phyloP scores from a whole-genome alignment of 2,329 filamentous ascomycete species.

The Rasamsonia emersonii region DNA sequence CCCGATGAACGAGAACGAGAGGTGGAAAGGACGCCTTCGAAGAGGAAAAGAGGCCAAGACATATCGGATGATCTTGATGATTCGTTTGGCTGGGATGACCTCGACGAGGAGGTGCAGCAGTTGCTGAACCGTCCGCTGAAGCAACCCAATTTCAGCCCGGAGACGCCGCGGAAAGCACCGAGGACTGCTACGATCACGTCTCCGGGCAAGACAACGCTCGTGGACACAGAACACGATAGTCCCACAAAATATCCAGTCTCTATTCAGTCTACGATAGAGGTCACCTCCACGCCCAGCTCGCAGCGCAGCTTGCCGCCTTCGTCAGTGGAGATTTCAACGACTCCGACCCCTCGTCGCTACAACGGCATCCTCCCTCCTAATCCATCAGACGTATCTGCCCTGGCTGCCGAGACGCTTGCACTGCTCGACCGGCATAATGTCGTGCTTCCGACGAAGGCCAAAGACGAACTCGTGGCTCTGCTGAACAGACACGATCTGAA shows the following conservation, averaged over 20 bases:
- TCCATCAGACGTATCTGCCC: slow-evolving; percentile 13
- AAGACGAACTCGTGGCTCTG: slow-evolving; percentile 30
- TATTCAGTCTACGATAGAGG: no score
- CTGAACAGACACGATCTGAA: slow-evolving; percentile 51
- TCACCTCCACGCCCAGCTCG: no score
- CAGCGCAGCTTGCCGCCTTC: no score
- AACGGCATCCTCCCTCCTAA: slow-evolving; percentile 18
- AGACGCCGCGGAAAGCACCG: slow-evolving; percentile 29
- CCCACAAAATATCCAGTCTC: no score
- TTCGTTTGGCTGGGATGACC: slow-evolving; percentile 29
- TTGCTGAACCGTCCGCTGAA: slow-evolving; percentile 11
- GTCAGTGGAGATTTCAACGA: slow-evolving; percentile 21
- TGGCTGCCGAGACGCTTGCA: slow-evolving; percentile 19
- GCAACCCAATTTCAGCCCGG: slow-evolving; percentile 24
- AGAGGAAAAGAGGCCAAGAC: slow-evolving; percentile 19
- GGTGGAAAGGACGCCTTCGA: slow-evolving; percentile 13
- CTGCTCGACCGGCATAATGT: slow-evolving; percentile 28
- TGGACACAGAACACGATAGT: slow-evolving; percentile 15
- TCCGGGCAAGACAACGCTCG: slow-evolving; percentile 29
- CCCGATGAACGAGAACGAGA: slow-evolving; percentile 9
- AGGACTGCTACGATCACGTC: slow-evolving; percentile 24
- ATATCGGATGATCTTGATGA: slow-evolving; percentile 28
- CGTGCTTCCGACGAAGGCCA: slow-evolving; percentile 23
- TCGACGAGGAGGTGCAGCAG: slow-evolving; percentile 24
- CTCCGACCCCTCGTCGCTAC: slow-evolving; percentile 25